These are phyloP conservation scores for Xylaria intraflava DNA, from an alignment of 495 filamentous ascomycete genomes.

Conservation along the genomic window DNA sequence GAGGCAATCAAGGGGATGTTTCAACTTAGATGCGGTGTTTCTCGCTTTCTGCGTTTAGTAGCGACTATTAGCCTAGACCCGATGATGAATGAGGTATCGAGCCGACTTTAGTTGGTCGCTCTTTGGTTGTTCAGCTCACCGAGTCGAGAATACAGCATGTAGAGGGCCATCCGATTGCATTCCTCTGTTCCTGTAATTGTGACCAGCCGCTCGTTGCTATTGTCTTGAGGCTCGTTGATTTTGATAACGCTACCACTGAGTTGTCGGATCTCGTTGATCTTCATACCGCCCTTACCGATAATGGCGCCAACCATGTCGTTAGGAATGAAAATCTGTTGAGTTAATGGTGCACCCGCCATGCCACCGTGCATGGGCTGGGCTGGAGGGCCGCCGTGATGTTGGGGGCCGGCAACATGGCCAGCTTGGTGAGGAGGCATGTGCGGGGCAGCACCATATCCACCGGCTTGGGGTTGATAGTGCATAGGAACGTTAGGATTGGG, in stretches of 20 bases:
- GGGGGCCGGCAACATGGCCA: constrained; percentile 47
- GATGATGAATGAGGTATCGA: constrained; percentile 9
- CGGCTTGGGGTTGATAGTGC: constrained; percentile 55
- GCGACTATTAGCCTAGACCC: constrained; percentile 8
- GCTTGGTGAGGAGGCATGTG: constrained; percentile 68
- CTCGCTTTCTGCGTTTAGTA: constrained; percentile 58
- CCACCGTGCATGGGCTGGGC: constrained; percentile 63
- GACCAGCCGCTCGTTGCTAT: constrained; percentile 94
- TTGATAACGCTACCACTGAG: constrained; percentile 98
- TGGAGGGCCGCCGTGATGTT: constrained; percentile 51
- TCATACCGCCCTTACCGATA: constrained; percentile 95
- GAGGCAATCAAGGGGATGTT: constrained; percentile 6
- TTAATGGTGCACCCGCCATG: constrained; percentile 79
- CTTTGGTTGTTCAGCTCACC: constrained; percentile 54
- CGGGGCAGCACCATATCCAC: constrained; percentile 62
- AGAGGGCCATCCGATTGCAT: constrained; percentile 97
- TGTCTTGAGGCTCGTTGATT: constrained; percentile 99
- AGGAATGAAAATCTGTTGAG: constrained; percentile 97
- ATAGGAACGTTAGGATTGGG: constrained; percentile 61
- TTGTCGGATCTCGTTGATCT: constrained; percentile 98
- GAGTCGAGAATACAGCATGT: constrained; percentile 96
- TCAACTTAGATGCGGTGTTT: constrained; percentile 61
- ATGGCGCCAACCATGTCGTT: constrained; percentile 99
- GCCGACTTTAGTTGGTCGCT: constrained; percentile 16
- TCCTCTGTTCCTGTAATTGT: constrained; percentile 97